phyloP scores from a whole-genome alignment of 2,329 filamentous ascomycete genomes.

The Orbilia quercus region DNA sequence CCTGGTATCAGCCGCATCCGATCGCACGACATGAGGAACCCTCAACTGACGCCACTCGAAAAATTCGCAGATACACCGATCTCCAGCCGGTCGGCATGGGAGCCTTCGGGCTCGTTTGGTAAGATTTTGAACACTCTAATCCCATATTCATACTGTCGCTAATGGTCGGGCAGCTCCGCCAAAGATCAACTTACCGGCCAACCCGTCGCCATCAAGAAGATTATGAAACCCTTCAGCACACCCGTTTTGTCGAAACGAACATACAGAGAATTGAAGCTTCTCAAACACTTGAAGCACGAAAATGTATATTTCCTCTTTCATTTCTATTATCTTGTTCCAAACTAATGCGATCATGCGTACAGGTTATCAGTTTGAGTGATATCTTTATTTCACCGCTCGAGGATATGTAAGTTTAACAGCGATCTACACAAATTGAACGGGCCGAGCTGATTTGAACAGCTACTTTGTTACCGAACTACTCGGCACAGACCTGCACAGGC shows the following conservation, averaged over 20 bases:
- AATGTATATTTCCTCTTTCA: constrained; percentile 72
- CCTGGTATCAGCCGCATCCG: not conserved
- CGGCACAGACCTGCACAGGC: constrained; percentile 93
- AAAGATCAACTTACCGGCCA: constrained; percentile 97
- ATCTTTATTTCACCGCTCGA: constrained; percentile 99
- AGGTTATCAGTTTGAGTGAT: constrained; percentile 98
- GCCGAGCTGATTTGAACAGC: constrained; percentile 65
- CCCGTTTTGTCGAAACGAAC: constrained; percentile 97
- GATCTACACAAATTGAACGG: not conserved
- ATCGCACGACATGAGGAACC: too few relatives aligned
- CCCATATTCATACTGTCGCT: not conserved
- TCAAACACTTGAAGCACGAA: constrained; percentile 96
- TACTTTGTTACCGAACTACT: constrained; percentile 99
- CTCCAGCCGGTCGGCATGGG: constrained; percentile 99
- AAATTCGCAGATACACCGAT: constrained; percentile 83
- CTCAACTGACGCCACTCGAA: constrained; percentile 25
- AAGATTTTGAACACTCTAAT: constrained; percentile 63
- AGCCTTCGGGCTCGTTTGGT: constrained; percentile 98
- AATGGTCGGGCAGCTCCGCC: constrained; percentile 80
- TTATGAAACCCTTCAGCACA: constrained; percentile 99
- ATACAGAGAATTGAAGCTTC: constrained; percentile 94
- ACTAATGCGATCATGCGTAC: constrained; percentile 40
- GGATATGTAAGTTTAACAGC: constrained; percentile 78
- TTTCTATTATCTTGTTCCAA: not conserved
- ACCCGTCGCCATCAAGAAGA: constrained; percentile 99